Evolutionary conservation across 2,329 filamentous ascomycete species (phyloP), one percentile per base, ranked within the genome.

Genomic region (Ophiostoma angusticollis): DNA sequence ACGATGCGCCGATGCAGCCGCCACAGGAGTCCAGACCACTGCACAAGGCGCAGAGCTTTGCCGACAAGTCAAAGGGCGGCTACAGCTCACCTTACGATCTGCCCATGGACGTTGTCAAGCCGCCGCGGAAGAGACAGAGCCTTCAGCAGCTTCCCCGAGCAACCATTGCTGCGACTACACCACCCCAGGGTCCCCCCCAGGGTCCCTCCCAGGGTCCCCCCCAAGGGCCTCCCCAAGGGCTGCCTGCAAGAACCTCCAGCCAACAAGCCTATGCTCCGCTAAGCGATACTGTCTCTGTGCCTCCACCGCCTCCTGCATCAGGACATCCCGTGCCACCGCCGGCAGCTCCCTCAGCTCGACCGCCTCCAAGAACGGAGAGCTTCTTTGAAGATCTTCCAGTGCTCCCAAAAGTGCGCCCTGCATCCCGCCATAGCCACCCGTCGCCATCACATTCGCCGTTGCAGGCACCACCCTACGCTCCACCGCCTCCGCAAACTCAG

Each of bases 21-120:
- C 50, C 70, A 42, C 34, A 38, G 16, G 21, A 37, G 18, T 7
- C 14, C n/a, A 40, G 35, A 11, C 34, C 33, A 3, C 34, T 35
- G 12, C 27, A 25, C 22, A 77, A 76, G 58, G 67, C 74, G 1
- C 77, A 93, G 55, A 96, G 89, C 58, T 98, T 94, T 58, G 84
- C 74, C 6, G 81, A 89, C 57, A 93, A 93, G 58, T 66, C 84
- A 3, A 96, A 93, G 59, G 84, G 84, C 40, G 87, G 89, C 7
- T 98, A 98, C 56, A 72, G 80, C 35, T 96, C 89, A 16, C 91
- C 91, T 0, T 98, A 95, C 52, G 93, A 98, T 60, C 67, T 98
- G 16, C 91, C 91, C 4, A 84, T 91, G 60, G 89, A 95, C 39
- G 72, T 98, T 22, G 72, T 81, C 21, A 81, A 80, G 49, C 76